Percentiles rank a stretch among this genome's conserved stretches.
Conservation (phyloP, 1,284 basidiomycete genomes). For the Schizophyllum amplum region DNA sequence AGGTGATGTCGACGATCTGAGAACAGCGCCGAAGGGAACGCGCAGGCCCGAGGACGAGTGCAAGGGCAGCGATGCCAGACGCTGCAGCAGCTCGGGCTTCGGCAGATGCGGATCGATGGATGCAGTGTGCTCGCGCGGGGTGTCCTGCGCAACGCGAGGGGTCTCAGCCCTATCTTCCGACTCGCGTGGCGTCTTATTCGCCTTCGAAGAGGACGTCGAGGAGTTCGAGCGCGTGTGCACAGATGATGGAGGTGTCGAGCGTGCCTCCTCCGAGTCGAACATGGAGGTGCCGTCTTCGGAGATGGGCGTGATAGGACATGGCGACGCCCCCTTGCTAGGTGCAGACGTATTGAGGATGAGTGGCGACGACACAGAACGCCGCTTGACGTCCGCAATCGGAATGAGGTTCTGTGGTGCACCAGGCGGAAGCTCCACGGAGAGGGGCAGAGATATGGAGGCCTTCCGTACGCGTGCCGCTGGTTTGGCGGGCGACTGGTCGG, state of each 20-base stretch:
- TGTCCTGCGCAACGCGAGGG: background rate
- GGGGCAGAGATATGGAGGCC: background rate
- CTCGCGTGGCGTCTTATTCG: too few relatives aligned
- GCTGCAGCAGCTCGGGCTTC: background rate
- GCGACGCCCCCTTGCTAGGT: background rate
- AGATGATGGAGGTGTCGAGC: background rate
- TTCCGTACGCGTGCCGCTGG: background rate
- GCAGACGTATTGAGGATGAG: background rate
- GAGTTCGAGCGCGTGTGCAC: background rate
- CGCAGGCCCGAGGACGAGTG: background rate
- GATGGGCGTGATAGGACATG: background rate
- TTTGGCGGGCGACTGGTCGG: background rate
- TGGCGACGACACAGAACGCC: background rate
- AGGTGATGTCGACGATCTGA: background rate
- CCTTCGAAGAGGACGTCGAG: background rate
- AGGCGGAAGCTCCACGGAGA: background rate
- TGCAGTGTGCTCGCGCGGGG: background rate
- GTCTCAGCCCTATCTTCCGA: background rate
- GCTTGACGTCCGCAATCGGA: background rate
- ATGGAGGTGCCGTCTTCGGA: background rate
- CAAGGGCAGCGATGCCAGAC: background rate
- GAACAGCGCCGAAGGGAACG: background rate
- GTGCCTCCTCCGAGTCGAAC: background rate
- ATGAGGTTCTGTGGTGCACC: background rate
- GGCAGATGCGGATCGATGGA: background rate